phyloP scores from a whole-genome alignment of 768 basidiomycete genomes.

The Mycena alexandri region DNA sequence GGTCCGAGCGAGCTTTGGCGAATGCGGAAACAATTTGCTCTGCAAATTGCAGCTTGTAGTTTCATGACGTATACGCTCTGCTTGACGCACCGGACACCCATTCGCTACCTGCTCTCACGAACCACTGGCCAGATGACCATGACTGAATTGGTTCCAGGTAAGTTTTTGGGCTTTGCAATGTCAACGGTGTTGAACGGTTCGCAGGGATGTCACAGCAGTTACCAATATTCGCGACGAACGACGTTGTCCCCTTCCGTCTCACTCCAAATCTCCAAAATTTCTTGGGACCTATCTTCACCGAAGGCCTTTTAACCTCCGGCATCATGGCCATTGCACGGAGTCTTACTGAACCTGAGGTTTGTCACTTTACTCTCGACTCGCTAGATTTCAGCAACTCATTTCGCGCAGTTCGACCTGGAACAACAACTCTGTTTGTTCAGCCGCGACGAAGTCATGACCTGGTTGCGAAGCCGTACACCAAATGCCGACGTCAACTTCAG shows the following conservation, averaged over 20 bases:
- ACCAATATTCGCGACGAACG: slow-evolving; percentile 80
- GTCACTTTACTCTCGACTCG: slow-evolving; percentile 34
- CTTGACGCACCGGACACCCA: slow-evolving; percentile 85
- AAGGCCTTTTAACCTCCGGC: slow-evolving; percentile 88
- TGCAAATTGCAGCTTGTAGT: slow-evolving; percentile 87
- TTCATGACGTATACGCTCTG: slow-evolving; percentile 94
- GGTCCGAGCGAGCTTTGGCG: slow-evolving; percentile 91
- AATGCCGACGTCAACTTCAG: slow-evolving; percentile 72
- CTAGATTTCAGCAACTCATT: slow-evolving; percentile 10
- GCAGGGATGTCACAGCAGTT: slow-evolving; percentile 58
- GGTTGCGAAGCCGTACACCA: slow-evolving; percentile 68
- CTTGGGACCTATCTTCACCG: slow-evolving; percentile 88
- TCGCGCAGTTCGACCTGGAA: slow-evolving; percentile 86
- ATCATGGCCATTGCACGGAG: slow-evolving; percentile 93
- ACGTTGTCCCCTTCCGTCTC: slow-evolving; percentile 95
- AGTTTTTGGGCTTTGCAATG: slow-evolving; percentile 22
- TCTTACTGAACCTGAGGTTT: slow-evolving; percentile 91
- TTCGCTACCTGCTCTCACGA: slow-evolving; percentile 90
- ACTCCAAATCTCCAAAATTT: slow-evolving; percentile 97
- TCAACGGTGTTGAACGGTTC: slow-evolving; percentile 8
- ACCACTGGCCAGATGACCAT: slow-evolving; percentile 91
- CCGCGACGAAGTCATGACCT: slow-evolving; percentile 90
- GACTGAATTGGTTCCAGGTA: slow-evolving; percentile 92
- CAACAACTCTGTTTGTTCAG: slow-evolving; percentile 92
- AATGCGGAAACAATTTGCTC: slow-evolving; percentile 96